Conservation (phyloP, 2,329 filamentous ascomycete species). For the Gyromitra esculenta region DNA sequence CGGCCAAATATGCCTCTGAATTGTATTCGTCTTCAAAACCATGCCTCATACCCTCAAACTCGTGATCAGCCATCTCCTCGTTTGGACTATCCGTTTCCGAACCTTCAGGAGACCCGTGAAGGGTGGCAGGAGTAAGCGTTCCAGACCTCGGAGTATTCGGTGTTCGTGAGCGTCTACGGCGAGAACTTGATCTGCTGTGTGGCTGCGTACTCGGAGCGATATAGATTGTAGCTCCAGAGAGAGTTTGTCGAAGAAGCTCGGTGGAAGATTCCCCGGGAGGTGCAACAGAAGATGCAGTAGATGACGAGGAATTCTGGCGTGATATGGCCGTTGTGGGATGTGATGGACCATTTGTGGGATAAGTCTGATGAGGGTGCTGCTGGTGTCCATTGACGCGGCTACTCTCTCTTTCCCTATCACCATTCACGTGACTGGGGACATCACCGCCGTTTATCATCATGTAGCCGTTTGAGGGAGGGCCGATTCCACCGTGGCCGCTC, state of each 20-base stretch:
- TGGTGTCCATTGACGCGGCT: constrained; percentile 36
- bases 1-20: constrained; percentile 85
- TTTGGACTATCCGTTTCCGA: constrained; percentile 50
- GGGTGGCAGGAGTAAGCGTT: constrained; percentile 45
- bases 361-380: constrained; percentile 39
- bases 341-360: constrained; percentile 49
- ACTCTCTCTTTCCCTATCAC: constrained; percentile 42
- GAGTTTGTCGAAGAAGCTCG: constrained; percentile 53
- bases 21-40: constrained; percentile 94
- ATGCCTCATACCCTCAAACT: constrained; percentile 67
- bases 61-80: constrained; percentile 49
- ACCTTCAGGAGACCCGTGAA: constrained; percentile 48
- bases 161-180: constrained; percentile 42
- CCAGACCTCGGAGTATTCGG: constrained; percentile 52
- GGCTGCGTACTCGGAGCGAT: constrained; percentile 48
- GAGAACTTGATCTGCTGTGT: constrained; percentile 52
- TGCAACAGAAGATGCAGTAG: constrained; percentile 51
- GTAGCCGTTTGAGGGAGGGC: constrained; percentile 39
- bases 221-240: constrained; percentile 39
- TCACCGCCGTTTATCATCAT: constrained; percentile 50
- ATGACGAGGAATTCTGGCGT: constrained; percentile 53
- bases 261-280: constrained; percentile 48
- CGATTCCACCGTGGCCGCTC: constrained; percentile 43
- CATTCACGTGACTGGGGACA: constrained; percentile 49
- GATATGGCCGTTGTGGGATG: constrained; percentile 53